These are phyloP conservation scores for Epicoccum sorghinum DNA, from an alignment of 2,329 filamentous ascomycete species.

Conservation along the genomic window DNA sequence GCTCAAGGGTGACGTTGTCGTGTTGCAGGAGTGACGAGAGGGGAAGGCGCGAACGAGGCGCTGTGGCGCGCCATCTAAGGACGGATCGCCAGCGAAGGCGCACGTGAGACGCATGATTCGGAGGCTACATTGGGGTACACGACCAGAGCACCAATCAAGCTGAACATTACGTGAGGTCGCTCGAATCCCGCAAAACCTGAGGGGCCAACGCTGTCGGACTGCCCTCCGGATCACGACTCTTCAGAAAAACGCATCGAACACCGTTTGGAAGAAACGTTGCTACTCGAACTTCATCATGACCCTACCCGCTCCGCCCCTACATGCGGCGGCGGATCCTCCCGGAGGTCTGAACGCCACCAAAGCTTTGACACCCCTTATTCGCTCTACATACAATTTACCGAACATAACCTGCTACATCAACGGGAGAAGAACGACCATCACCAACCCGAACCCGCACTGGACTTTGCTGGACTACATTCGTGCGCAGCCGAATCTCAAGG, in stretches of 20 bases:
- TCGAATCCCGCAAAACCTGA: conserved; percentile 22
- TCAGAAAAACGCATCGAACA: background rate
- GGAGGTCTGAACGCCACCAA: conserved; percentile 37
- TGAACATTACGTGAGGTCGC: conserved; percentile 30
- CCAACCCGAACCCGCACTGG: conserved; percentile 85
- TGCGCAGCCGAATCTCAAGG: conserved; percentile 80
- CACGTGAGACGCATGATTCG: background rate
- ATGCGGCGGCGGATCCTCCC: conserved; percentile 35
- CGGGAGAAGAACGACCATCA: conserved; percentile 81
- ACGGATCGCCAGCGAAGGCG: no score
- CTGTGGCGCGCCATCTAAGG: no score
- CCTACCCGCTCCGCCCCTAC: conserved; percentile 38
- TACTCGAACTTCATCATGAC: conserved; percentile 29
- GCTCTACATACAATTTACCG: conserved; percentile 77
- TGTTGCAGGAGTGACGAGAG: no score
- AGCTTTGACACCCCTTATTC: conserved; percentile 69
- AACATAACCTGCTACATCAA: conserved; percentile 85
- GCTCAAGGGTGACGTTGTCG: no score
- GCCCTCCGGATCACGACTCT: conserved; percentile 1
- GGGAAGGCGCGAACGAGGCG: no score
- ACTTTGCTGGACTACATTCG: conserved; percentile 91
- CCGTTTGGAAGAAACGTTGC: background rate
- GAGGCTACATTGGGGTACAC: background rate
- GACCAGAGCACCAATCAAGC: conserved; percentile 25
- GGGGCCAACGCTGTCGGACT: conserved; percentile 9